Percentiles rank a stretch among this genome's conserved stretches.
Evolutionary conservation across 768 basidiomycete species (phyloP).

Genomic region (Auriscalpium microsporum): DNA sequence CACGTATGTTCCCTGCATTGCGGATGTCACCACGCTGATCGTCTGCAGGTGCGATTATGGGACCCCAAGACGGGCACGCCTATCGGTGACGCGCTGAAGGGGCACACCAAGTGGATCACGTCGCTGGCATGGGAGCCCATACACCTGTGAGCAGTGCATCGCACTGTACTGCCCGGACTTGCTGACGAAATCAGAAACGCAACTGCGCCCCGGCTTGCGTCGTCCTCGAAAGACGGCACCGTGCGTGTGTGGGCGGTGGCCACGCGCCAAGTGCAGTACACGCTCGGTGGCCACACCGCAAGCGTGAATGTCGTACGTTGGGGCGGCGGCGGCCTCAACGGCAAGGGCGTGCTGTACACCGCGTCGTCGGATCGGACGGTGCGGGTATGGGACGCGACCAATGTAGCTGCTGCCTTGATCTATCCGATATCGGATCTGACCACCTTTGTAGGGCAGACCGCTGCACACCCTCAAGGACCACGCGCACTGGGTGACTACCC

Average conservation of each 20-base stretch:
- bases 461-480: slow-evolving; percentile 87
- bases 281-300: slow-evolving; percentile 88
- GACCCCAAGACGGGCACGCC: slow-evolving; percentile 87
- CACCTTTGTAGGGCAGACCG: slow-evolving; percentile 57
- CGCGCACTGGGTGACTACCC: slow-evolving; percentile 98
- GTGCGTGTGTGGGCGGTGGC: slow-evolving; percentile 89
- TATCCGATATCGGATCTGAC: not conserved
- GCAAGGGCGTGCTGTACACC: slow-evolving; percentile 78
- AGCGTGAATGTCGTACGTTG: slow-evolving; percentile 94
- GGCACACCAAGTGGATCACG: slow-evolving; percentile 95
- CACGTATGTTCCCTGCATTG: slow-evolving; percentile 43
- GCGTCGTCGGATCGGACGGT: slow-evolving; percentile 93
- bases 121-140: slow-evolving; percentile 94
- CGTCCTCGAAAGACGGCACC: slow-evolving; percentile 92
- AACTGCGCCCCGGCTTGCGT: slow-evolving; percentile 74
- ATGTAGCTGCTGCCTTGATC: slow-evolving; percentile 29
- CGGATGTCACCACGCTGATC: not conserved
- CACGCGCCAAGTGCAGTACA: slow-evolving; percentile 66
- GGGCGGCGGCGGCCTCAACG: slow-evolving; percentile 74
- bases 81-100: slow-evolving; percentile 81
- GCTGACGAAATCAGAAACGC: slow-evolving; percentile 47
- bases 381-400: slow-evolving; percentile 86
- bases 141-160: slow-evolving; percentile 55
- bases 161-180: slow-evolving; percentile 1
- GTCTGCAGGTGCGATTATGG: slow-evolving; percentile 69